These are phyloP conservation scores for Rauvolfia tetraphylla DNA, from an alignment of 257 asterid species.

Conservation along the genomic window DNA sequence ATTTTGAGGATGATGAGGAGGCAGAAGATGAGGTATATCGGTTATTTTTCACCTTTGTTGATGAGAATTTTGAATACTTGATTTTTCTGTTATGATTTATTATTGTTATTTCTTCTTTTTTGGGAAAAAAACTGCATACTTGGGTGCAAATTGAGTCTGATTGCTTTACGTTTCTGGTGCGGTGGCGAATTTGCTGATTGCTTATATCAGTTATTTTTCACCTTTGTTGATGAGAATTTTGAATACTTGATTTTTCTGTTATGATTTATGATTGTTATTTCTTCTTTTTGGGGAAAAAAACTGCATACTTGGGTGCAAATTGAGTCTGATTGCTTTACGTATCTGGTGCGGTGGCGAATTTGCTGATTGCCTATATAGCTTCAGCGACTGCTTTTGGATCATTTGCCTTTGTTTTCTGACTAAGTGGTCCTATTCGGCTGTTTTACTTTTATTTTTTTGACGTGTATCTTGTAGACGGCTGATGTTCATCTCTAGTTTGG, in stretches of 20 bases:
- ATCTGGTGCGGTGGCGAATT: background rate
- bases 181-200: background rate
- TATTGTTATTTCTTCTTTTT: background rate
- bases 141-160: background rate
- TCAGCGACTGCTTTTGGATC: too few species aligned
- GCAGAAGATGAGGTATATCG: slow-evolving; percentile 72
- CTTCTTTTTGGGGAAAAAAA: too few species aligned
- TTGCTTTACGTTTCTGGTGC: background rate
- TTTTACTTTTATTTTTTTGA: background rate
- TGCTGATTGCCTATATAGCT: too few species aligned
- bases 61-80: background rate
- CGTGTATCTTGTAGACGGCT: background rate
- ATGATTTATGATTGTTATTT: background rate
- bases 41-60: background rate
- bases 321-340: too few species aligned
- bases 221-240: background rate
- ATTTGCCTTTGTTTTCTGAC: background rate
- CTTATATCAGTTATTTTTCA: slow-evolving; percentile 22
- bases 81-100: background rate
- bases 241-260: background rate
- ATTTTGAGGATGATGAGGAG: slow-evolving; percentile 71
- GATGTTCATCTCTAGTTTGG: too few species aligned
- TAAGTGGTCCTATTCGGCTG: background rate
- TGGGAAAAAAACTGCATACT: too few species aligned
- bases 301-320: background rate